Conservation (phyloP, 257 asterid genomes). For the Knoxia roxburghii region DNA sequence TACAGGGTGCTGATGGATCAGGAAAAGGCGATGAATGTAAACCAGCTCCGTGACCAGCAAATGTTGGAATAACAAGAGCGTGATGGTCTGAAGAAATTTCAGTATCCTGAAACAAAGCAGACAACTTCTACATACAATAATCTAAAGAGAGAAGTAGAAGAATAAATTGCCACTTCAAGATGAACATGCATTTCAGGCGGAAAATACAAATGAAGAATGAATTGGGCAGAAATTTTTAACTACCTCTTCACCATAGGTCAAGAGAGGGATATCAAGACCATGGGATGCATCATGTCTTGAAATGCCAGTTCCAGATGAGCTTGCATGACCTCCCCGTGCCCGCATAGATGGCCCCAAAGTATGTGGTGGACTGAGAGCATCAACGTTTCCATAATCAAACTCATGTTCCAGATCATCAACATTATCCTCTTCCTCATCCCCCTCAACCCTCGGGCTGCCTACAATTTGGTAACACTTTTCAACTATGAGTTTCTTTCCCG, state of each 20-base stretch:
- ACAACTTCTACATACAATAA: not conserved
- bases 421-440: slow-evolving; percentile 91
- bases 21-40: slow-evolving; percentile 33
- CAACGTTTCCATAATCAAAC: slow-evolving; percentile 46
- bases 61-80: slow-evolving; percentile 68
- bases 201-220: not conserved
- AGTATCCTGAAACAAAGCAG: slow-evolving; percentile 32
- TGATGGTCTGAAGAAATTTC: slow-evolving; percentile 45
- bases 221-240: not conserved
- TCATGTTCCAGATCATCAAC: slow-evolving; percentile 83
- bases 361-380: slow-evolving; percentile 26
- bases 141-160: too few species aligned
- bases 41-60: slow-evolving; percentile 32
- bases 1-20: slow-evolving; percentile 42
- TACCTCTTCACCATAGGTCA: slow-evolving; percentile 90
- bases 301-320: slow-evolving; percentile 33
- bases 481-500: not conserved
- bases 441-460: slow-evolving; percentile 93
- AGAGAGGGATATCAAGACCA: slow-evolving; percentile 49
- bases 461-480: slow-evolving; percentile 8
- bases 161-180: too few species aligned
- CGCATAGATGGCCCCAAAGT: slow-evolving; percentile 18
- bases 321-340: slow-evolving; percentile 29
- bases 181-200: not conserved
- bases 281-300: slow-evolving; percentile 33